Evolutionary conservation across 2,329 filamentous ascomycete genomes (phyloP).

Genomic region (Pestalotiopsis sp.): DNA sequence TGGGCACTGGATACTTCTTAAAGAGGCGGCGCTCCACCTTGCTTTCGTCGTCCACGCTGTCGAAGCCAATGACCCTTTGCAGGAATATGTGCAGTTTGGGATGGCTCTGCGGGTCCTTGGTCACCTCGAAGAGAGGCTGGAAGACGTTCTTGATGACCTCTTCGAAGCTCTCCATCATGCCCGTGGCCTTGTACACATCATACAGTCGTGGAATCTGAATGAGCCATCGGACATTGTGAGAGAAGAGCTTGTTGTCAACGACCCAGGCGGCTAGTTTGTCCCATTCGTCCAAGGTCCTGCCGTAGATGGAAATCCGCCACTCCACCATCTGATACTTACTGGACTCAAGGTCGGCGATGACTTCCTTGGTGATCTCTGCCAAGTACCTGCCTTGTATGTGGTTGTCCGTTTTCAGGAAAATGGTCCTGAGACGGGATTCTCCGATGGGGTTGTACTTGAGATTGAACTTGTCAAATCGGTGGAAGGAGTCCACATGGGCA

Average conservation of each 20-base stretch:
- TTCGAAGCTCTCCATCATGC: conserved; percentile 86
- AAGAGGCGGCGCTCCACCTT: conserved; percentile 94
- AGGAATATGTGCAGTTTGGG: conserved; percentile 94
- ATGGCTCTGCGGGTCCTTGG: conserved; percentile 80
- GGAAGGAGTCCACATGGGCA: conserved; percentile 97
- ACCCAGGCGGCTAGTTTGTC: conserved; percentile 98
- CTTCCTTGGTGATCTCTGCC: conserved; percentile 96
- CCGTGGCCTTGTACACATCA: conserved; percentile 91
- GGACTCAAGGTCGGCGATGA: conserved; percentile 94
- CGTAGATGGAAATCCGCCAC: conserved; percentile 98
- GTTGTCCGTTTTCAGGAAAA: conserved; percentile 98
- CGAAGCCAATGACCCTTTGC: conserved; percentile 93
- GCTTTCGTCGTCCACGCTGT: conserved; percentile 97
- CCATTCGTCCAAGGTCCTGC: conserved; percentile 91
- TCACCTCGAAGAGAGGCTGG: conserved; percentile 92
- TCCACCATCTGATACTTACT: conserved; percentile 99
- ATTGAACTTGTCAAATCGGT: conserved; percentile 99
- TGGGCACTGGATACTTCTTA: conserved; percentile 91
- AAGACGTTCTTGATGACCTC: conserved; percentile 91
- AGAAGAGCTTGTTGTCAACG: conserved; percentile 96
- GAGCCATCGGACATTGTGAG: conserved; percentile 95
- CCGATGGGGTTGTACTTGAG: conserved; percentile 98
- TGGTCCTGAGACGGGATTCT: conserved; percentile 93
- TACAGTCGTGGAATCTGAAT: conserved; percentile 94
- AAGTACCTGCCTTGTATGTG: conserved; percentile 94